phyloP scores from a whole-genome alignment of 2,329 filamentous ascomycete genomes.

The Cercospora brassicicola region DNA sequence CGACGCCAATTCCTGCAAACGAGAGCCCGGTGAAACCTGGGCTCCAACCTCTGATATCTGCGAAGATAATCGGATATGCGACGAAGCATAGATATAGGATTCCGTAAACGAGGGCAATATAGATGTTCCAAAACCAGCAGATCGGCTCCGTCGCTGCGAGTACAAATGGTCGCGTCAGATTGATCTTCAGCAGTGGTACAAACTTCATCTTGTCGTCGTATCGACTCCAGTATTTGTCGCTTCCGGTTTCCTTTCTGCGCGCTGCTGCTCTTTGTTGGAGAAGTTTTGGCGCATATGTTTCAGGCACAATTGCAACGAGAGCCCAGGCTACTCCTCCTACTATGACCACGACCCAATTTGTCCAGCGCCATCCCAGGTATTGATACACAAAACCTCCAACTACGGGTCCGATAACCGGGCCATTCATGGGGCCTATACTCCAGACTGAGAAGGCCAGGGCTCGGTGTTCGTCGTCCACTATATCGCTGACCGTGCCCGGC shows the following conservation, averaged over 20 bases:
- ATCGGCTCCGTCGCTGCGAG: slow-evolving; percentile 82
- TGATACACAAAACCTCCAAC: slow-evolving; percentile 80
- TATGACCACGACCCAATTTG: slow-evolving; percentile 75
- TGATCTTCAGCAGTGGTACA: slow-evolving; percentile 68
- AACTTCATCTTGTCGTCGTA: slow-evolving; percentile 73
- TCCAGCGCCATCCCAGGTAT: slow-evolving; percentile 75
- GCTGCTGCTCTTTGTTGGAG: slow-evolving; percentile 65
- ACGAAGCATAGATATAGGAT: slow-evolving; percentile 90
- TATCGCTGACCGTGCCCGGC: slow-evolving; percentile 79
- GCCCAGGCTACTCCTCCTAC: slow-evolving; percentile 63
- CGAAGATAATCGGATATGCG: slow-evolving; percentile 83
- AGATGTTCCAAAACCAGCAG: slow-evolving; percentile 73
- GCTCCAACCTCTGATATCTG: slow-evolving; percentile 72
- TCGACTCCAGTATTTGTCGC: slow-evolving; percentile 73
- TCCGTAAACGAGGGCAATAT: slow-evolving; percentile 75
- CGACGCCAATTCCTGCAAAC: slow-evolving; percentile 70
- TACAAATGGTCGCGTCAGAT: slow-evolving; percentile 73
- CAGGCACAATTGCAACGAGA: slow-evolving; percentile 62
- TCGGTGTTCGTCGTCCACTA: slow-evolving; percentile 75
- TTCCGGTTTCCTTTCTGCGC: slow-evolving; percentile 66
- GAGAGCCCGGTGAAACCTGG: slow-evolving; percentile 72
- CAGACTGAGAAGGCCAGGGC: slow-evolving; percentile 82
- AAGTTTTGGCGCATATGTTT: slow-evolving; percentile 75
- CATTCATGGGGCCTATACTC: slow-evolving; percentile 82
- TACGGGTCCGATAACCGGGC: slow-evolving; percentile 46